Evolutionary conservation across 2,329 filamentous ascomycete genomes (phyloP).

Genomic region (Sporothrix brasiliensis): DNA sequence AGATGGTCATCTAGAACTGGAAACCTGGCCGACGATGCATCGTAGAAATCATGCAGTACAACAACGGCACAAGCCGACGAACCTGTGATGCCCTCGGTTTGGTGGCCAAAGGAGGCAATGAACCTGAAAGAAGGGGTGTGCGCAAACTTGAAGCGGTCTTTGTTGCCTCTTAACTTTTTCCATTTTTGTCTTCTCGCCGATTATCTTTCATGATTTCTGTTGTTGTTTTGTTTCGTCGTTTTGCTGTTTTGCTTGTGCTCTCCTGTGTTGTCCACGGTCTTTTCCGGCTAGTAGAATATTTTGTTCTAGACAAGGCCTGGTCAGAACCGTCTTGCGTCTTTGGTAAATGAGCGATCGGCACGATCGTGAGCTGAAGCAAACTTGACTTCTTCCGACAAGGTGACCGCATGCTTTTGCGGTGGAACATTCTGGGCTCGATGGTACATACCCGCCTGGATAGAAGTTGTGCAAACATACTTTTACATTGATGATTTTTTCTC

Average conservation of each 20-base stretch:
- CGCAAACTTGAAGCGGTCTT: neutral
- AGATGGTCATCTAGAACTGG: neutral
- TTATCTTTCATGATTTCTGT: neutral
- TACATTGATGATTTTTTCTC: neutral
- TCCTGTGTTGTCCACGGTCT: neutral
- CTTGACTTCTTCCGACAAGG: neutral
- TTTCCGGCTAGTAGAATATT: constrained; percentile 7
- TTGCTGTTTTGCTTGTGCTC: neutral
- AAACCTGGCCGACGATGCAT: neutral
- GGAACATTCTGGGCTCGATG: neutral
- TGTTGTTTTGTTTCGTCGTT: neutral
- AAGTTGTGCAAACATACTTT: neutral
- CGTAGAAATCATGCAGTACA: neutral
- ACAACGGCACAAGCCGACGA: neutral
- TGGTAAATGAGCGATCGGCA: neutral
- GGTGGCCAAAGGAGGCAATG: neutral
- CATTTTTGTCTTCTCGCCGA: neutral
- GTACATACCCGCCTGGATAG: neutral
- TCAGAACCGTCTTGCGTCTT: neutral
- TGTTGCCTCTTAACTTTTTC: neutral
- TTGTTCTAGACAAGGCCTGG: neutral
- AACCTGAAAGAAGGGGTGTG: neutral
- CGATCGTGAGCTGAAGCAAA: neutral
- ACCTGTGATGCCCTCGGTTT: neutral
- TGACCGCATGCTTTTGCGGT: neutral